Base-by-base conservation (phyloP, 441 rosid genomes). In the Theobroma grandiflorum region DNA sequence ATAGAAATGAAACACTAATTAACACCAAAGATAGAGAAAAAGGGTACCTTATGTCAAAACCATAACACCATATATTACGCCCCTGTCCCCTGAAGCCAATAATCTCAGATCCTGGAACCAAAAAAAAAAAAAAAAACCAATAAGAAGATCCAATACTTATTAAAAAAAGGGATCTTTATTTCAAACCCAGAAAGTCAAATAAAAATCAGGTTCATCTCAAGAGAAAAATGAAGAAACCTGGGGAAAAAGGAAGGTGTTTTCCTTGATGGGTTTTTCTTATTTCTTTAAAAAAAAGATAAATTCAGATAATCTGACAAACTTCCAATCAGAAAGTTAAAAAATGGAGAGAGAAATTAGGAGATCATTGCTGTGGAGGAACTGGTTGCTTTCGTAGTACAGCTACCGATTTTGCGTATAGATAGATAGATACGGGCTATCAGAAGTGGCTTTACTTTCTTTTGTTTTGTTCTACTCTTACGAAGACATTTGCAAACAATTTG, bases 21-120 rank as follows among this genome's bases (percentile, higher is more conserved):
- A 77, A 38, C 55, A 77, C 68, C 43, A 75, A 70, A 20, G 8
- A 58, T 31, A 11, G 40, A 35, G 35, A 67, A 20, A 55, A 43
- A 62, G 31, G 8, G 57, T 67, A 79, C 85, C 83, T 77, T 63
- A 67, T 77, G 49, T 33, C 75, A 76, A 73, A 33, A 72, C 18
- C 47, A 47, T 18, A 62, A 78, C 61, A 53, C 22, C 35, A 42
- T 47, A 65, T 38, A 67, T 62, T 71, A 79, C 37, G 63, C 47
- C 47, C 74, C 58, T 18, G 8, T 62, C 45, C 42, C 53, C 49
- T 50, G 67, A 74, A 74, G 59, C 70, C 77, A 70, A 80, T 35
- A 76, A 58, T 47, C 78, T 15, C 78, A 47, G 77, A 80, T 80
- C 81, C 74, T 67, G 55, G 45, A 31, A 33, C 72, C 53, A 6